Evolutionary conservation across 305 asterid genomes (phyloP), one percentile per base, ranked within the genome.

Genomic region (Fraxinus dipetala): DNA sequence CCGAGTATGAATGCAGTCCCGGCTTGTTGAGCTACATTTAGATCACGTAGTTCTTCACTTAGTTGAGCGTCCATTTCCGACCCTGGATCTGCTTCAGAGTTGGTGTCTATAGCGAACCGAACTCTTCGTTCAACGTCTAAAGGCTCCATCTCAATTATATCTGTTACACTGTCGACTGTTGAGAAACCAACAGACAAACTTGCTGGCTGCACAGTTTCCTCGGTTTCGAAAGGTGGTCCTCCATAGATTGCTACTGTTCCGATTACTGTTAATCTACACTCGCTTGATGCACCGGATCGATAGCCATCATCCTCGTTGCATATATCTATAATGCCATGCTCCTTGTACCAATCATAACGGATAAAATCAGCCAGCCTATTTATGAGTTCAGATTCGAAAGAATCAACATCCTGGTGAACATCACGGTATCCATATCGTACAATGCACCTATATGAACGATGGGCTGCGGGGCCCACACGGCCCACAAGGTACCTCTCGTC

Each of bases 381-480:
- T 2, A 92, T 86, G 0, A 95, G 97, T 54, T 95, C 95, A 0
- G 97, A 72, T 61, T 95, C 99, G 35, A 94, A 95, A 16, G 98
- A 94, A 88, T 95, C 97, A 0, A 94, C 92, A 48, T 95, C 99
- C 80, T 92, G 99, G 90, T 95, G 98, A 56, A 95, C 99, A 1
- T 95, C 98, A 0, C 98, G 91, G 86, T 95, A 95, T 13, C 99
- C 99, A 20, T 95, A 95, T 0, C 99, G 91, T 3, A 94, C 93
- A 4, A 95, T 95, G 93, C 99, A 94, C 76, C 99, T 75, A 28
- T 94, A 94, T 0, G 99, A 95, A 72, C 99, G 93, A 76, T 93
- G 99, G 26, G 89, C 63, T 0, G 94, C 85, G 0, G 99, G 99
- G 51, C 99, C 99, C 1, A 95, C 98, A 1, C 98, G 99, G 24